phyloP scores from a whole-genome alignment of 108 stramenopile genomes.

The Chaetoceros tenuissimus region DNA sequence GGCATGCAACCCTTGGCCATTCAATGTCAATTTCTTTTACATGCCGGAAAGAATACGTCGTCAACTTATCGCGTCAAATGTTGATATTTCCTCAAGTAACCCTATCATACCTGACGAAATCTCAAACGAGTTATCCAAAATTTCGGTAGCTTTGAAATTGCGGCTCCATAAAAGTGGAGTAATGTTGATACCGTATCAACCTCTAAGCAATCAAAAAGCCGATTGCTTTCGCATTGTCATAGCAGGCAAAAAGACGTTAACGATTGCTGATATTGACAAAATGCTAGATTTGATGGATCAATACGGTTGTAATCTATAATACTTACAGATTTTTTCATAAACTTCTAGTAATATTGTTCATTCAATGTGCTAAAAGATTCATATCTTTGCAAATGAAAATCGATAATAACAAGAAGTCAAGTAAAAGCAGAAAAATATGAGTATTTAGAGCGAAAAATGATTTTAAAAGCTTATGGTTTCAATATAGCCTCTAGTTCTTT shows the following conservation, averaged over 20 bases:
- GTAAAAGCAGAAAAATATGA: no score
- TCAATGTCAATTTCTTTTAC: slow-evolving; percentile 57
- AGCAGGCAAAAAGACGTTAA: slow-evolving; percentile 40
- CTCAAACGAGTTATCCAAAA: slow-evolving; percentile 32
- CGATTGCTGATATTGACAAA: slow-evolving; percentile 21
- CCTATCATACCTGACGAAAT: slow-evolving; percentile 14
- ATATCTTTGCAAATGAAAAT: no score
- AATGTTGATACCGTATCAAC: slow-evolving; percentile 47
- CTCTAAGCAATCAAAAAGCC: slow-evolving; percentile 40
- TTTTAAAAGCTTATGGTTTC: background rate
- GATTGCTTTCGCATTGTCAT: slow-evolving; percentile 43
- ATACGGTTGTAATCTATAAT: slow-evolving; percentile 35
- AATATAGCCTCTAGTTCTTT: background rate
- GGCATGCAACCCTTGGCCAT: slow-evolving; percentile 42
- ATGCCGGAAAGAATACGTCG: slow-evolving; percentile 37
- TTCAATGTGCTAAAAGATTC: no score
- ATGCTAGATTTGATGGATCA: slow-evolving; percentile 38
- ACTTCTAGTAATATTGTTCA: no score
- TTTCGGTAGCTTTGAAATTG: slow-evolving; percentile 35
- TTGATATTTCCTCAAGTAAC: slow-evolving; percentile 5
- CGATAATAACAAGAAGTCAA: no score
- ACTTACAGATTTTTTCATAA: background rate
- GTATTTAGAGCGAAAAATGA: background rate
- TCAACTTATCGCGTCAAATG: slow-evolving; percentile 6
- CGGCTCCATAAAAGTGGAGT: slow-evolving; percentile 37